These are phyloP conservation scores for Corniculantispora saksenae DNA, from an alignment of 2,329 filamentous ascomycete species.

Conservation along the genomic window DNA sequence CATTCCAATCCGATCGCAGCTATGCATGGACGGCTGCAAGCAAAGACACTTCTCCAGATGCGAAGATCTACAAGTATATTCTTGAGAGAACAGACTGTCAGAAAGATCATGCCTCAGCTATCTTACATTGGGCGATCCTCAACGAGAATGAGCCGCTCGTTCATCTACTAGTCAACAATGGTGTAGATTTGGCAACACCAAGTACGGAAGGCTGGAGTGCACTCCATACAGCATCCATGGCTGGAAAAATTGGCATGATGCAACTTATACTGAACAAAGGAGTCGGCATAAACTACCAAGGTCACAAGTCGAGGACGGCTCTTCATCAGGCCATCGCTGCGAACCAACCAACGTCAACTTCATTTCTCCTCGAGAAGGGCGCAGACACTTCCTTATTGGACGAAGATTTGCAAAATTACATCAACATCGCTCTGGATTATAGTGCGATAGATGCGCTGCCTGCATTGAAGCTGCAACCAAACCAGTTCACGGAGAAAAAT, in stretches of 20 bases:
- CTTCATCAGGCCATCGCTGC: neutral
- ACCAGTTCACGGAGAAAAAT: neutral
- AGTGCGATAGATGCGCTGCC: neutral
- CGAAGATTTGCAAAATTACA: neutral
- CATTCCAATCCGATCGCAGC: neutral
- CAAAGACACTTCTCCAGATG: neutral
- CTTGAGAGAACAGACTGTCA: neutral
- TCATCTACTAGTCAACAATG: neutral
- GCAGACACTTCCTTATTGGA: slow-evolving; percentile 5
- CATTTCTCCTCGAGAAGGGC: slow-evolving; percentile 13
- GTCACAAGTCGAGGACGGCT: neutral
- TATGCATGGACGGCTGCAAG: neutral
- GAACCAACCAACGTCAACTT: neutral
- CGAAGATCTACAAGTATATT: neutral
- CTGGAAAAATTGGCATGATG: neutral
- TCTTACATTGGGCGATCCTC: neutral
- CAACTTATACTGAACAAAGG: neutral
- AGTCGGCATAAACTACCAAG: neutral
- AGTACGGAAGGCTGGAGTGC: neutral
- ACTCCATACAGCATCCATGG: neutral
- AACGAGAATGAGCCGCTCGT: neutral
- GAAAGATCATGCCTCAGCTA: neutral
- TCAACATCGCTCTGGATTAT: neutral
- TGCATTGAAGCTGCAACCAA: neutral
- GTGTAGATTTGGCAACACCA: neutral